A percentile compares a stretch with the other conserved stretches of the same genome.
These are phyloP conservation scores for Lasiosphaeris hirsuta DNA, from an alignment of 495 filamentous ascomycete genomes.

Conservation along the genomic window DNA sequence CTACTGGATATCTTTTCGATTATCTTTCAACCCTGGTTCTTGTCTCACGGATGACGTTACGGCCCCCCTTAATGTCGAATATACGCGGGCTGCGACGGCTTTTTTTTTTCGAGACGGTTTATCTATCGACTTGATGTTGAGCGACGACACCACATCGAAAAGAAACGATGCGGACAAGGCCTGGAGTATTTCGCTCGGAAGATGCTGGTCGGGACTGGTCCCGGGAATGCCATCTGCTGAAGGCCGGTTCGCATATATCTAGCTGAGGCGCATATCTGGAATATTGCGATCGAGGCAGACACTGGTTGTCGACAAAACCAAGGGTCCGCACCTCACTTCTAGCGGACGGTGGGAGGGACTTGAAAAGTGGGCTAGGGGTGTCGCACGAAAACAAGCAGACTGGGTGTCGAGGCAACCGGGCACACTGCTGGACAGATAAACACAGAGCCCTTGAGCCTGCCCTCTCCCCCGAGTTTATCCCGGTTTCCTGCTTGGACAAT, in stretches of 20 bases:
- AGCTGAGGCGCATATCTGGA: slow-evolving; percentile 36
- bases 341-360: slow-evolving; percentile 1
- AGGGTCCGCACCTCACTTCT: slow-evolving; percentile 20
- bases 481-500: no score
- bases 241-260: slow-evolving; percentile 27
- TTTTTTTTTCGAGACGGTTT: slow-evolving; percentile 27
- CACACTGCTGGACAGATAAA: slow-evolving; percentile 5
- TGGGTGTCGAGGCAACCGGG: background rate
- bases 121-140: slow-evolving; percentile 39
- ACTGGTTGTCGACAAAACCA: slow-evolving; percentile 46
- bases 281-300: slow-evolving; percentile 38
- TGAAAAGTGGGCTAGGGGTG: slow-evolving; percentile 11
- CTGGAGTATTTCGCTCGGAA: slow-evolving; percentile 26
- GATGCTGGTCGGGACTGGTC: slow-evolving; percentile 23
- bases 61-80: slow-evolving; percentile 39
- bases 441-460: background rate
- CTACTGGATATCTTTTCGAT: slow-evolving; percentile 26
- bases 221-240: slow-evolving; percentile 23
- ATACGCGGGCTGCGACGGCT: slow-evolving; percentile 31
- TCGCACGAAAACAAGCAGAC: slow-evolving; percentile 12
- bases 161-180: slow-evolving; percentile 27
- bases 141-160: slow-evolving; percentile 22
- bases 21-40: slow-evolving; percentile 28
- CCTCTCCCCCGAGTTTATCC: background rate
- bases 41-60: slow-evolving; percentile 46